A percentile compares a stretch with the other conserved stretches of the same genome.
Evolutionary conservation across 306 rosid genomes (phyloP).

Genomic region (Datisca glomerata): DNA sequence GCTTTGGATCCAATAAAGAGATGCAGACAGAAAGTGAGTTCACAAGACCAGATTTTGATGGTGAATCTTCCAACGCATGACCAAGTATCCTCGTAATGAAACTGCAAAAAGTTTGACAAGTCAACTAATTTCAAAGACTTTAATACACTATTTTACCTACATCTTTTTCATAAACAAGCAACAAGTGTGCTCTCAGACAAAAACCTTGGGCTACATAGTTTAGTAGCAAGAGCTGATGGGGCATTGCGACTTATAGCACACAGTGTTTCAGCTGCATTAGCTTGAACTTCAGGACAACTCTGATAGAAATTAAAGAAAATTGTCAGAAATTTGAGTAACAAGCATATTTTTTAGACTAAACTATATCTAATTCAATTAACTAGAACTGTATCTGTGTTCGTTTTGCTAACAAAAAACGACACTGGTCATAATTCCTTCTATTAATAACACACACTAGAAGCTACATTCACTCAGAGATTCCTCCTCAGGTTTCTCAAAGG

Average conservation of each 20-base stretch:
- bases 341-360: too few species aligned
- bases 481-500: too few species aligned
- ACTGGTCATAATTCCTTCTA: too few species aligned
- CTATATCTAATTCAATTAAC: too few species aligned
- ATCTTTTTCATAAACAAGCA: too few species aligned
- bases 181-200: neutral
- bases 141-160: too few species aligned
- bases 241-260: conserved; percentile 83
- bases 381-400: too few species aligned
- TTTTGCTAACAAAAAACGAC: too few species aligned
- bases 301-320: conserved; percentile 30
- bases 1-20: conserved; percentile 89
- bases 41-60: conserved; percentile 68
- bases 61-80: conserved; percentile 89
- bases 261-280: conserved; percentile 88
- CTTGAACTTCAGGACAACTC: conserved; percentile 93
- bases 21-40: conserved; percentile 84
- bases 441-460: too few species aligned
- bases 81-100: conserved; percentile 63
- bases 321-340: too few species aligned
- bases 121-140: too few species aligned
- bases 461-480: too few species aligned
- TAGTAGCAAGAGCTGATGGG: conserved; percentile 76
- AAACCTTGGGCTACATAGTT: conserved; percentile 92
- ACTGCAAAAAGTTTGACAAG: conserved; percentile 33